These are phyloP conservation scores for Aspergillus pseudoglaucus DNA, from an alignment of 2,329 filamentous ascomycete genomes.

Conservation along the genomic window DNA sequence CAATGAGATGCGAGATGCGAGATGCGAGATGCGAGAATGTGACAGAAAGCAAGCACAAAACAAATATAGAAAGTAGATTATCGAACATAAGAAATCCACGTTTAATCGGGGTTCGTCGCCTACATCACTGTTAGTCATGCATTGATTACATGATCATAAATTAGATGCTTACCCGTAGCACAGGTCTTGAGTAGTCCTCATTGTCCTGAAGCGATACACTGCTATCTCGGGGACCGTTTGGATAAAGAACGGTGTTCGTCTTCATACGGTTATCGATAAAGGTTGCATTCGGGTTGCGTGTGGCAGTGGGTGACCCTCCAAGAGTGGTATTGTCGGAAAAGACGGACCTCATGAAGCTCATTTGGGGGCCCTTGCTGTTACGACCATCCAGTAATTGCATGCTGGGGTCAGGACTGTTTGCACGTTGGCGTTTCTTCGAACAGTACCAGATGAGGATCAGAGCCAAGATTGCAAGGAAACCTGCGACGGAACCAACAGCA, in stretches of 20 bases:
- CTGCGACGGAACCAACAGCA: conserved; percentile 36
- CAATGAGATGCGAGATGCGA: neutral
- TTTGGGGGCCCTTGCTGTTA: conserved; percentile 29
- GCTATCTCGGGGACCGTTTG: conserved; percentile 36
- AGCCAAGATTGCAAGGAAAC: conserved; percentile 31
- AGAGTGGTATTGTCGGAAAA: conserved; percentile 23
- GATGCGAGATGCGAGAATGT: neutral
- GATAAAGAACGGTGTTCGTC: conserved; percentile 35
- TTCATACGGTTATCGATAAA: conserved; percentile 43
- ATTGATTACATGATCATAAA: neutral
- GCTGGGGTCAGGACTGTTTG: conserved; percentile 23
- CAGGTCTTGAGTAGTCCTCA: conserved; percentile 43
- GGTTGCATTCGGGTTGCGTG: conserved; percentile 20
- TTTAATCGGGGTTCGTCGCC: conserved; percentile 32
- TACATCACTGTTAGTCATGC: conserved; percentile 15
- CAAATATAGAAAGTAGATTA: conserved; percentile 14
- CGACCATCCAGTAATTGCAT: conserved; percentile 23
- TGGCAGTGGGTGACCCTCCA: conserved; percentile 14
- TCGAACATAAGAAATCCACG: conserved; percentile 3
- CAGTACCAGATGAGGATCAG: conserved; percentile 35
- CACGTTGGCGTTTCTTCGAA: conserved; percentile 29
- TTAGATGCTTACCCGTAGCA: conserved; percentile 32
- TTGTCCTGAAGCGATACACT: conserved; percentile 43
- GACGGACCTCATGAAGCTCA: conserved; percentile 28
- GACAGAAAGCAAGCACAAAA: conserved; percentile 7